These are phyloP conservation scores for Tremella yokohamensis DNA, from an alignment of 768 basidiomycete species.

Conservation along the genomic window DNA sequence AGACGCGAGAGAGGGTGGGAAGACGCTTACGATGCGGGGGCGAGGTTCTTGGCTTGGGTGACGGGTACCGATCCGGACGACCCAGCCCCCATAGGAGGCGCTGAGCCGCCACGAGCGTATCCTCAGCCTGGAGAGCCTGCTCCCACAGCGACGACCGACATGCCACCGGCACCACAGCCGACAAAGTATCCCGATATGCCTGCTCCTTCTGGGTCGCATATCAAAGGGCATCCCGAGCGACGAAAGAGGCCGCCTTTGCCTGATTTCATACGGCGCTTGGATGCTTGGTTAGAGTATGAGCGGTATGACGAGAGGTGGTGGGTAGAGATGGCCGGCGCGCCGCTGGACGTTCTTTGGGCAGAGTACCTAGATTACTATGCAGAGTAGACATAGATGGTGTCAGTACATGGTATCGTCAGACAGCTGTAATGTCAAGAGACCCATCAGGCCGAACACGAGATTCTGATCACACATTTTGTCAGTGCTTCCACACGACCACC, in stretches of 20 bases:
- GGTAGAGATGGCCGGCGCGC: conserved; percentile 31
- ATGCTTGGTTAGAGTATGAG: conserved; percentile 27
- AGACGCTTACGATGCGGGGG: conserved; percentile 38
- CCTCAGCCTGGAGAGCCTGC: not conserved
- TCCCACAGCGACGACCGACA: not conserved
- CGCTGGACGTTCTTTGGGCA: conserved; percentile 28
- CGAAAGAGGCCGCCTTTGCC: conserved; percentile 21
- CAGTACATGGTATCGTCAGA: too few relatives aligned
- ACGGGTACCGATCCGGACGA: conserved; percentile 9
- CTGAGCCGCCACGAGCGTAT: not conserved
- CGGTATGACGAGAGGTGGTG: conserved; percentile 32
- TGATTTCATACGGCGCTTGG: conserved; percentile 24
- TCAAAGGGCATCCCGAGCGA: not conserved
- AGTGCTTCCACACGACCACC: not conserved
- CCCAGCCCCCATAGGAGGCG: not conserved
- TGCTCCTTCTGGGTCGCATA: not conserved
- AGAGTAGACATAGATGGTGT: too few relatives aligned
- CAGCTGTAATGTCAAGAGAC: too few relatives aligned
- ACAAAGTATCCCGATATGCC: conserved; percentile 13
- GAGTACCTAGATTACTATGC: conserved; percentile 33
- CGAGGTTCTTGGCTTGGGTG: conserved; percentile 34
- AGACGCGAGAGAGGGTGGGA: conserved; percentile 34
- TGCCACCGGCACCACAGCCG: conserved; percentile 7
- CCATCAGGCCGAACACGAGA: too few relatives aligned
- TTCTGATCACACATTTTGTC: too few relatives aligned